Evolutionary conservation across 805 yeast species (phyloP).

Genomic region (Pichia cabralensis): DNA sequence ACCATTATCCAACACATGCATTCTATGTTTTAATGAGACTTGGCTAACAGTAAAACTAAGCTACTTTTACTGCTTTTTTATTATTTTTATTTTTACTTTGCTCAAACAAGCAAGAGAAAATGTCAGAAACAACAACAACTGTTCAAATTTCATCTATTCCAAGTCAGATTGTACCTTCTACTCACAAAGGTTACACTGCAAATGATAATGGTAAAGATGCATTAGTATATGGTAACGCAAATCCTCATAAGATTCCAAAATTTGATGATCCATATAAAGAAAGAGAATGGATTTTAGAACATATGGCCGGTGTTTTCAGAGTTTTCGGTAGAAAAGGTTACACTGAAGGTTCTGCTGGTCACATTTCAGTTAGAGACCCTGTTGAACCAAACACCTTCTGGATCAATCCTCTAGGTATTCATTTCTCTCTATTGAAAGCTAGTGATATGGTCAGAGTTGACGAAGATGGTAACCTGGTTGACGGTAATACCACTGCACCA

Average conservation of each 20-base stretch:
- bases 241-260: neutral
- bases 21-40: too few species aligned
- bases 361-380: conserved; percentile 77
- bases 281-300: conserved; percentile 45
- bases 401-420: conserved; percentile 82
- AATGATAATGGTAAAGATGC: neutral
- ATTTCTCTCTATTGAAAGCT: conserved; percentile 50
- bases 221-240: neutral
- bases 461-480: conserved; percentile 46
- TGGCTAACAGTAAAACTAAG: too few species aligned
- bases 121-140: neutral
- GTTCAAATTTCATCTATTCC: neutral
- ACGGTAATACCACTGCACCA: conserved; percentile 34
- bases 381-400: conserved; percentile 70
- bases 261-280: neutral
- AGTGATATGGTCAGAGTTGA: conserved; percentile 55
- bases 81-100: too few species aligned
- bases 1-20: too few species aligned
- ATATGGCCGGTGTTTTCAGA: conserved; percentile 79
- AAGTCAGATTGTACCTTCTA: neutral
- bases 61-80: too few species aligned
- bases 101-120: too few species aligned
- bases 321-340: conserved; percentile 70
- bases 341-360: conserved; percentile 76
- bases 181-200: neutral